Evolutionary conservation across 2,329 filamentous ascomycete genomes (phyloP), one percentile per base, ranked within the genome.

Genomic region (Fusarium praegraminearum): DNA sequence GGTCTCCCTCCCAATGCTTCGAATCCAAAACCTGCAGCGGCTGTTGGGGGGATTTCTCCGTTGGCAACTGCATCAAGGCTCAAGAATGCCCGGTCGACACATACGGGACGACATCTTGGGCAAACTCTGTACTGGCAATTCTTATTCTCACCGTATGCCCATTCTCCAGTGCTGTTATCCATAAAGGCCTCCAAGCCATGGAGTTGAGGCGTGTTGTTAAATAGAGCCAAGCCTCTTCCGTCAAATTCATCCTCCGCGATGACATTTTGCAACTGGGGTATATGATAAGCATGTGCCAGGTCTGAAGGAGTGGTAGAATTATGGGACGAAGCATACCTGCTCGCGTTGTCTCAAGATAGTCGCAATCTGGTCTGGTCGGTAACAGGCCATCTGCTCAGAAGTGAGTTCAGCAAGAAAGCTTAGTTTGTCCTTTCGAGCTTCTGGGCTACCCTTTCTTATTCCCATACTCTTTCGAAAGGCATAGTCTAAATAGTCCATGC

Each of bases 61-160:
- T 83, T 76, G n/a, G 79, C 74, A 24, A 89, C 78, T 6, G 81
- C 83, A 64, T 86, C 76, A 20, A 89, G 77, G 67, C 84, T 85
- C 24, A 89, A 75, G 62, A 78, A 86, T 2, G 82, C 74, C 30
- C 86, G 83, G 16, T 83, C 79, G 24, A 77, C 74, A 28, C 78
- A 80, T 1, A 75, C 76, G 7, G 81, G 81, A 5, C 85, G 83
- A 67, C 87, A 89, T 9, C 60, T 63, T 5, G 82, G 80, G 64
- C 87, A 90, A 43, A 83, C 79, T 62, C 80, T 86, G 76, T 81
- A 84, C 44, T 82, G 80, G 62, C 87, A 89, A 72, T 87, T 84
- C 1, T 80, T 70, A 1, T 72, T 72, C 22, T 75, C 64, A 38
- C 64, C 65, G 20, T 79, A 77, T 8, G 83, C 69, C 83, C 82